Evolutionary conservation across 257 asterid species (phyloP).

Genomic region (Thymus quinquecostatus): DNA sequence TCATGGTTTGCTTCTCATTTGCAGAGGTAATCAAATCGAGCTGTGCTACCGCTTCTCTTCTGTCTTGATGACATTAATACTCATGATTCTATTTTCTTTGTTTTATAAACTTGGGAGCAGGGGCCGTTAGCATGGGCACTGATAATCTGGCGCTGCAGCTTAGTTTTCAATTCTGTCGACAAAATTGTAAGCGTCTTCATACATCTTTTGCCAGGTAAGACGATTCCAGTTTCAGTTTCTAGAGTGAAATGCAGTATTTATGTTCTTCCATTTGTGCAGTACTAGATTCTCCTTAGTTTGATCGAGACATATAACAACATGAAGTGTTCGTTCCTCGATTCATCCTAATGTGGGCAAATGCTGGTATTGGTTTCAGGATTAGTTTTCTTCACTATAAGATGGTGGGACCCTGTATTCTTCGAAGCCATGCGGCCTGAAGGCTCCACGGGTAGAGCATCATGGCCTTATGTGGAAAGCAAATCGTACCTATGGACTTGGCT

Average conservation of each 20-base stretch:
- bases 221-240: slow-evolving; percentile 10
- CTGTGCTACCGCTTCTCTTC: slow-evolving; percentile 2
- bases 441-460: slow-evolving; percentile 63
- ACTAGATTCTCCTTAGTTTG: background rate
- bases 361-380: slow-evolving; percentile 57
- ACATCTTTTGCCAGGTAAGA: slow-evolving; percentile 95
- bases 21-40: slow-evolving; percentile 73
- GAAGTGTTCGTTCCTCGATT: background rate
- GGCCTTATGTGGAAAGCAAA: slow-evolving; percentile 84
- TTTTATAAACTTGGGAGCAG: slow-evolving; percentile 44
- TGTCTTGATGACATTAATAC: slow-evolving; percentile 17
- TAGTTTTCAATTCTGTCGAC: slow-evolving; percentile 95
- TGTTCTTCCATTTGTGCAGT: slow-evolving; percentile 12
- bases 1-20: slow-evolving; percentile 98
- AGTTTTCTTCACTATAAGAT: slow-evolving; percentile 94
- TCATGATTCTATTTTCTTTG: background rate
- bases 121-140: slow-evolving; percentile 99
- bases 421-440: slow-evolving; percentile 94
- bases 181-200: slow-evolving; percentile 96
- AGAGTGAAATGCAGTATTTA: slow-evolving; percentile 3
- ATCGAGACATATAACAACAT: background rate
- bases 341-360: slow-evolving; percentile 9
- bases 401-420: slow-evolving; percentile 93
- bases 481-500: slow-evolving; percentile 95
- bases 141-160: slow-evolving; percentile 94